Evolutionary conservation across 768 basidiomycete species (phyloP).

Genomic region (Tulasnella sp.): DNA sequence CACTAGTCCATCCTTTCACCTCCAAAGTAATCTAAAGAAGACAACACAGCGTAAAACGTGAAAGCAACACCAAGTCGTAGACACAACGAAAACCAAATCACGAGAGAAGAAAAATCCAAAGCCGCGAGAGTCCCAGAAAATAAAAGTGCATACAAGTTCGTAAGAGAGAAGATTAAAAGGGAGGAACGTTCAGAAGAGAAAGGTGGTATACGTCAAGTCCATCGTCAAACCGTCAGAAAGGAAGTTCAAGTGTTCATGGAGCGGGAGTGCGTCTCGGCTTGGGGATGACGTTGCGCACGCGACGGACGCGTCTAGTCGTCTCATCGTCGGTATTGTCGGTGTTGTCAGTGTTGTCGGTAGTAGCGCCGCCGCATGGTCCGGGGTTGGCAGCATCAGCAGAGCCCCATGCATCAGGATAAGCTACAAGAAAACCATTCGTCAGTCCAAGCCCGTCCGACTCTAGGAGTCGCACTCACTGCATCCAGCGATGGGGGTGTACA

Average conservation of each 20-base stretch:
- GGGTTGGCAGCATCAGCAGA: constrained; percentile 46
- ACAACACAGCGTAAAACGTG: no score
- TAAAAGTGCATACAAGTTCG: neutral
- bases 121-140: neutral
- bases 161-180: neutral
- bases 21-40: no score
- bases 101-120: neutral
- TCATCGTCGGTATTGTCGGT: neutral
- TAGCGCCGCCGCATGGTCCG: constrained; percentile 27
- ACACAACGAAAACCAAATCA: neutral
- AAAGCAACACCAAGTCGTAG: neutral
- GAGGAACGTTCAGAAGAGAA: neutral
- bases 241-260: neutral
- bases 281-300: neutral
- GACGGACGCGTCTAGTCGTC: neutral
- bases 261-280: neutral
- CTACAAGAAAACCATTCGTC: neutral
- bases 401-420: constrained; percentile 76
- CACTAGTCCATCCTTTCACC: no score
- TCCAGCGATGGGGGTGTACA: constrained; percentile 50
- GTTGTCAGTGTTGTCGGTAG: neutral
- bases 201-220: neutral
- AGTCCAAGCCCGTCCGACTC: neutral
- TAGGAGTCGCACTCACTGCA: constrained; percentile 32
- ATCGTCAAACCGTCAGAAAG: neutral